Evolutionary conservation across 176 grass and related monocot species (phyloP), one percentile per base, ranked within the genome.

Genomic region (Rhipidocladum racemiflorum): DNA sequence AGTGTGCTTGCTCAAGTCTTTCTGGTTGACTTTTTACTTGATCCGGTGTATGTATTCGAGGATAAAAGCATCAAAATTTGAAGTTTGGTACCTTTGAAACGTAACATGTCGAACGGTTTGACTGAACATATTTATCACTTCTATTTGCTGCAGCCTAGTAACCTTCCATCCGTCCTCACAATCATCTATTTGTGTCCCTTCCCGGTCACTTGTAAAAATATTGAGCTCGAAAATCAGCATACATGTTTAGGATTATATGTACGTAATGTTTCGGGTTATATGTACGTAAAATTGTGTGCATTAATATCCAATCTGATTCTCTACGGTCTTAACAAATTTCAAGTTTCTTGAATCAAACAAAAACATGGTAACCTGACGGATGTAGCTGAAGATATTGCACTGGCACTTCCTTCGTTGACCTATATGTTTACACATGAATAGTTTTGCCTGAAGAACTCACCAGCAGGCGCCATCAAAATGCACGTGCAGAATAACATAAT

Each of bases 1-100:
- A 38, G 48, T 40, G 48, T 72, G 72, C 48, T 82, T 65, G 18
- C 61, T 29, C 81, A 50, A 46, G 18, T 32, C 25, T 62, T 18
- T 34, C 18, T 82, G 32, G 2, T n/a, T 36, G 60, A 50, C 18
- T 53, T 21, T 86, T 80, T 55, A 76, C 48, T 59, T 21, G 48
- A 56, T 65, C 65, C n/a, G 13, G n/a, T 60, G 72, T 77, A 21
- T 64, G 56, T 76, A 65, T 5, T 70, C 43, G n/a, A 48, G 30
- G 51, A 7, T 74, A 35, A 30, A 49, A 70, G 34, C 27, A 0
- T 32, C n/a, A 70, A 77, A 48, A 23, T 18, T 16, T 62, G 24
- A 14, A 42, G 23, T 27, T 70, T 28, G 28, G 45, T 53, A 53
- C 8, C 28, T 51, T 34, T 0, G 16, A 11, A 30, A 50, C 44